phyloP scores from a whole-genome alignment of 805 yeast genomes.

The Ogataea henricii region DNA sequence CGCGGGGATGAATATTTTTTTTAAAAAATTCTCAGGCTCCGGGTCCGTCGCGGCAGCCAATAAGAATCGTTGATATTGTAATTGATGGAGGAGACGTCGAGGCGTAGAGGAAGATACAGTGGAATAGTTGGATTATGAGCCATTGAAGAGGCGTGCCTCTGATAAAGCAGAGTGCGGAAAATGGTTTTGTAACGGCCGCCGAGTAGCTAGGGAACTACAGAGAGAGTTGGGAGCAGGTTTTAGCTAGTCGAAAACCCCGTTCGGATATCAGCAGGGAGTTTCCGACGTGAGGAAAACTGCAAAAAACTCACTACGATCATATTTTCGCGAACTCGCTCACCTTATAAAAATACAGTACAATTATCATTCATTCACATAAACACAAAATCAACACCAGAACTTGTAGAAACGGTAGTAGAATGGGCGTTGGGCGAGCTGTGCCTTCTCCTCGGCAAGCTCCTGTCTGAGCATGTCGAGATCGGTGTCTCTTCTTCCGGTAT shows the following conservation, averaged over 20 bases:
- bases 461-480: constrained; percentile 56
- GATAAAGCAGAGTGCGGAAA: too few species aligned
- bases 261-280: constrained; percentile 1
- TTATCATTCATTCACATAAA: too few species aligned
- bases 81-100: neutral
- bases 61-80: constrained; percentile 9
- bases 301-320: too few species aligned
- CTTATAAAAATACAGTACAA: neutral
- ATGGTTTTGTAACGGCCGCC: too few species aligned
- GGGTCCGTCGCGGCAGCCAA: constrained; percentile 15
- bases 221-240: too few species aligned
- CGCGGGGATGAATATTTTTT: neutral
- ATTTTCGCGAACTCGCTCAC: too few species aligned
- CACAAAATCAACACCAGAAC: constrained; percentile 51
- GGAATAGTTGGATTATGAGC: too few species aligned
- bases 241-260: too few species aligned
- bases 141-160: too few species aligned
- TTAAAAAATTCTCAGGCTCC: neutral
- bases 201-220: too few species aligned
- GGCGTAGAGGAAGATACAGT: neutral
- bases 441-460: constrained; percentile 58
- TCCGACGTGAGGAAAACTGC: neutral
- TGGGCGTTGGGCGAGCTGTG: constrained; percentile 45
- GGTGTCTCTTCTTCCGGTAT: constrained; percentile 60
- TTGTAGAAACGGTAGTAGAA: constrained; percentile 48